phyloP scores from a whole-genome alignment of 331 rosid species.

The Quercus tomentella region DNA sequence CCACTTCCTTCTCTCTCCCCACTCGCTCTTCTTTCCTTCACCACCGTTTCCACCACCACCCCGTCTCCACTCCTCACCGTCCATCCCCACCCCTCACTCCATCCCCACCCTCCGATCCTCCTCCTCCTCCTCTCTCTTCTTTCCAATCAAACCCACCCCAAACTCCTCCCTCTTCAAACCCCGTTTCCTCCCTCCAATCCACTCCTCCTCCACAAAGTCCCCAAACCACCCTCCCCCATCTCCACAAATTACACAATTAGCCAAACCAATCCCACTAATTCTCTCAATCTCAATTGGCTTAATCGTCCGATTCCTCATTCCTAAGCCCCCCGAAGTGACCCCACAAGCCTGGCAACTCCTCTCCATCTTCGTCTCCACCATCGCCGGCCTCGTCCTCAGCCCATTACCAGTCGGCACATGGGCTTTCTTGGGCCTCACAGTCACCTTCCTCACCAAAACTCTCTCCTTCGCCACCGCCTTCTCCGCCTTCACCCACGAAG shows the following conservation, averaged over 20 bases:
- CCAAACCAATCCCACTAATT: constrained; percentile 55
- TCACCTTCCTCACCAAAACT: constrained; percentile 60
- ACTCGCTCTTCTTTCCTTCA: constrained; percentile 12
- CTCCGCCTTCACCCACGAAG: constrained; percentile 84
- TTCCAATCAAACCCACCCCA: constrained; percentile 2
- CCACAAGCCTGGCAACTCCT: constrained; percentile 90
- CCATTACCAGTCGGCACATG: constrained; percentile 97
- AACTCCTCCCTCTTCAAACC: constrained; percentile 23
- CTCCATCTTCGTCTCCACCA: constrained; percentile 77
- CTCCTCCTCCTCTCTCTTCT: constrained; percentile 15
- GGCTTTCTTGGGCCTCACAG: constrained; percentile 82
- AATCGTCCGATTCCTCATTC: constrained; percentile 60
- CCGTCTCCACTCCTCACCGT: constrained; percentile 34
- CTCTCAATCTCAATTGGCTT: constrained; percentile 64
- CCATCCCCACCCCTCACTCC: constrained; percentile 13
- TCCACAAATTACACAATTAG: constrained; percentile 2
- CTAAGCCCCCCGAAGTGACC: constrained; percentile 69
- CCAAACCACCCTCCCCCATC: background rate
- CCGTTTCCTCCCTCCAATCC: constrained; percentile 28
- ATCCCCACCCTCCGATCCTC: constrained; percentile 37
- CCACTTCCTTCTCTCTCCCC: constrained; percentile 30
- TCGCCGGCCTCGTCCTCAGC: constrained; percentile 82
- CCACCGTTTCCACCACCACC: constrained; percentile 7
- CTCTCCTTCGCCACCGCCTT: constrained; percentile 69
- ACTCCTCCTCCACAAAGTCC: constrained; percentile 27